Percentiles rank a stretch among this genome's conserved stretches.
Evolutionary conservation across 495 filamentous ascomycete genomes (phyloP).

Genomic region (Podospora bellae-mahoneyi): DNA sequence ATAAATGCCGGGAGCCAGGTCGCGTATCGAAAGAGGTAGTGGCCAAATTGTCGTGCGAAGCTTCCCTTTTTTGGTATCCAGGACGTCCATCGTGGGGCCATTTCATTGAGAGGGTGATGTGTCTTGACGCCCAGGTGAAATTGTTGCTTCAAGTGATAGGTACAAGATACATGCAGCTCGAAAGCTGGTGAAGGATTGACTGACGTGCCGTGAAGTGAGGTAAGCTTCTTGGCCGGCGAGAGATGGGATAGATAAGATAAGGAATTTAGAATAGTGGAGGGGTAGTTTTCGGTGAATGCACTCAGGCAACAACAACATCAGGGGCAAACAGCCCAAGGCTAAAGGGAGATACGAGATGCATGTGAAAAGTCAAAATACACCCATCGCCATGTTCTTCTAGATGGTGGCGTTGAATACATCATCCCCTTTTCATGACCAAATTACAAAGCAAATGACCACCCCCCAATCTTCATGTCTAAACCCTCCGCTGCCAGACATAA

Average conservation of each 20-base stretch:
- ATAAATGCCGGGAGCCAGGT: constrained; percentile 62
- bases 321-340: no score
- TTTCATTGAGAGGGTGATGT: constrained; percentile 6
- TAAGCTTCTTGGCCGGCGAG: neutral
- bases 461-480: no score
- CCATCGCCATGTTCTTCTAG: no score
- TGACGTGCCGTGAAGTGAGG: no score
- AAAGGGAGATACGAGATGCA: no score
- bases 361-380: neutral
- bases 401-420: no score
- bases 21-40: constrained; percentile 51
- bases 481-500: neutral
- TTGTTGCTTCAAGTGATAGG: neutral
- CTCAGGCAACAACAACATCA: neutral
- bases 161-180: neutral
- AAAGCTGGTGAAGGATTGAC: neutral
- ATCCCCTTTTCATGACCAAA: no score
- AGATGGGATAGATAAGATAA: constrained; percentile 8
- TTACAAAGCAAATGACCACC: no score
- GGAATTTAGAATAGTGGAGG: neutral
- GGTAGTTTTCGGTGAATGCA: neutral
- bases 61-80: constrained; percentile 20
- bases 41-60: constrained; percentile 38
- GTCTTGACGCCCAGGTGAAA: no score
- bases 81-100: neutral